Conservation (phyloP, 352 stramenopile genomes). For the Stramenopiles sp. region DNA sequence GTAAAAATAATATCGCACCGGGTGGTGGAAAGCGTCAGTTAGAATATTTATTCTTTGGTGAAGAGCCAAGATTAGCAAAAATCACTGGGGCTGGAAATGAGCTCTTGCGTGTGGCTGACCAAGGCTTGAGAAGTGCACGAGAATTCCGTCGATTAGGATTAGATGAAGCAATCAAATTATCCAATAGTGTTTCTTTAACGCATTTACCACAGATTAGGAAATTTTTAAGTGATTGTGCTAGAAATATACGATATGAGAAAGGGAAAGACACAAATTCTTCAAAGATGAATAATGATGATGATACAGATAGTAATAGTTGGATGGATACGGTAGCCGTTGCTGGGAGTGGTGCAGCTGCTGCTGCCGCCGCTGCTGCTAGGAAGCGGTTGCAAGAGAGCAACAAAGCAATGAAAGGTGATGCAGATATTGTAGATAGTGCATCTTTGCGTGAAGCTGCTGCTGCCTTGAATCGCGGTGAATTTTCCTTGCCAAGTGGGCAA, state of each 20-base stretch:
- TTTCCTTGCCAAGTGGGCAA: not conserved
- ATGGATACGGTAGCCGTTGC: conserved; percentile 4
- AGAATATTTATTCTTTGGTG: conserved; percentile 54
- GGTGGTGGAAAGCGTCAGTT: conserved; percentile 33
- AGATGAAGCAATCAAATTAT: conserved; percentile 37
- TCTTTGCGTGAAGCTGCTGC: not conserved
- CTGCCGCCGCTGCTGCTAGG: not conserved
- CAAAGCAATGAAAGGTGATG: not conserved
- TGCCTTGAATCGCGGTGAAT: not conserved
- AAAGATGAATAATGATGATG: not conserved
- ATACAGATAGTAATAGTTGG: not conserved
- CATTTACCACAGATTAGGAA: conserved; percentile 32
- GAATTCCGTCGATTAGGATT: conserved; percentile 32
- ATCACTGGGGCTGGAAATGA: conserved; percentile 25
- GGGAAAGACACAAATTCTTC: not conserved
- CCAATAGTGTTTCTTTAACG: conserved; percentile 42
- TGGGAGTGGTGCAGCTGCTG: not conserved
- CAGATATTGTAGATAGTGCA: not conserved
- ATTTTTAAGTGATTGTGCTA: conserved; percentile 50
- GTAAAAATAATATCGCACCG: conserved; percentile 13
- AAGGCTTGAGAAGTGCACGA: conserved; percentile 34
- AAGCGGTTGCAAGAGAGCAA: not conserved
- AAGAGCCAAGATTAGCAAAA: conserved; percentile 29
- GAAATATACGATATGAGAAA: conserved; percentile 13
- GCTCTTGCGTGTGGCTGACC: conserved; percentile 37